Conservation (phyloP, 352 stramenopile genomes). For the Plasmopara halstedii region DNA sequence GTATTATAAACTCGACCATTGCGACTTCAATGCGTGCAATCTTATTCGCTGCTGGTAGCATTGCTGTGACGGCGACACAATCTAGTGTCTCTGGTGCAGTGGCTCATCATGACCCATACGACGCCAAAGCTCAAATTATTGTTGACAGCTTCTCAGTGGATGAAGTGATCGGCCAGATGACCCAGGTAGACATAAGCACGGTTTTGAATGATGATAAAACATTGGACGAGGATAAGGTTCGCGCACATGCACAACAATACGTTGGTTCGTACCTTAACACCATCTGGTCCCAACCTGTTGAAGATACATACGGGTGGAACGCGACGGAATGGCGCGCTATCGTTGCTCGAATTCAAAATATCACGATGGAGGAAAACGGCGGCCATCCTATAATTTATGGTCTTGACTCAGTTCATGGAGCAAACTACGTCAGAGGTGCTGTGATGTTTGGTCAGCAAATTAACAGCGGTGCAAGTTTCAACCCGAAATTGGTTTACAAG, state of each 20-base stretch:
- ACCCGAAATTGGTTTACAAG: slow-evolving; percentile 51
- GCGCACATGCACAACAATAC: slow-evolving; percentile 58
- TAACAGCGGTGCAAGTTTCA: slow-evolving; percentile 83
- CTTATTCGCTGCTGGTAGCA: slow-evolving; percentile 4
- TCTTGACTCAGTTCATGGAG: slow-evolving; percentile 84
- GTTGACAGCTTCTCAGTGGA: slow-evolving; percentile 13
- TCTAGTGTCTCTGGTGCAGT: slow-evolving; percentile 2
- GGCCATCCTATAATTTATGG: slow-evolving; percentile 72
- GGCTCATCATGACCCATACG: slow-evolving; percentile 2
- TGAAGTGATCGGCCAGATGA: slow-evolving; percentile 81
- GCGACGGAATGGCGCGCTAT: slow-evolving; percentile 52
- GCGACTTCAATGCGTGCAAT: slow-evolving; percentile 9
- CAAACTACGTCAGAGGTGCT: slow-evolving; percentile 72
- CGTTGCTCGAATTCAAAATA: slow-evolving; percentile 61
- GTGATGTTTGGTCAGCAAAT: slow-evolving; percentile 85
- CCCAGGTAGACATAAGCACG: slow-evolving; percentile 76
- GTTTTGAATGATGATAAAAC: slow-evolving; percentile 57
- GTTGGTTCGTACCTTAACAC: slow-evolving; percentile 85
- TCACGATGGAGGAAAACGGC: slow-evolving; percentile 52
- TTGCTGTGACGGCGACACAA: slow-evolving; percentile 1
- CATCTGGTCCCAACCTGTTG: slow-evolving; percentile 35
- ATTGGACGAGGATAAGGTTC: slow-evolving; percentile 45
- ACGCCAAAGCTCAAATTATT: slow-evolving; percentile 15
- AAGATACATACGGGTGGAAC: slow-evolving; percentile 37
- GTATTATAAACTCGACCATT: background rate